phyloP scores from a whole-genome alignment of 1,139 yeast genomes.

The Kodamaea fungicola region DNA sequence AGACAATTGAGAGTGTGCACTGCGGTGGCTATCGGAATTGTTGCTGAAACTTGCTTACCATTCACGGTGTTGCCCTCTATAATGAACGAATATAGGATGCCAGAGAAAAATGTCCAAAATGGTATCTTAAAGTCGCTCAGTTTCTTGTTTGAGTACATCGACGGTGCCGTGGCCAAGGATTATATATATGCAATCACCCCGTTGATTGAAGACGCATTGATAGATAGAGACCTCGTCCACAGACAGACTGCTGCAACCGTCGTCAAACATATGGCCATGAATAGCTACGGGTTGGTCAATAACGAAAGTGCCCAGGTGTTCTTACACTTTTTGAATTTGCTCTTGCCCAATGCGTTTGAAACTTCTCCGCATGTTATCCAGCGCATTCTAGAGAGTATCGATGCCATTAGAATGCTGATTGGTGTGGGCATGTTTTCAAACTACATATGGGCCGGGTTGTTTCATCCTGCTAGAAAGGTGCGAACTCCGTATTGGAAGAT shows the following conservation, averaged over 20 bases:
- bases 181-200: slow-evolving; percentile 83
- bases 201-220: slow-evolving; percentile 82
- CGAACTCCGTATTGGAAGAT: slow-evolving; percentile 83
- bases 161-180: slow-evolving; percentile 69
- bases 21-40: slow-evolving; percentile 97
- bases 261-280: slow-evolving; percentile 75
- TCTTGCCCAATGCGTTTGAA: slow-evolving; percentile 84
- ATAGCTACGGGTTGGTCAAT: slow-evolving; percentile 70
- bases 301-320: slow-evolving; percentile 65
- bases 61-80: slow-evolving; percentile 94
- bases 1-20: slow-evolving; percentile 96
- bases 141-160: slow-evolving; percentile 92
- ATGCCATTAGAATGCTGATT: slow-evolving; percentile 65
- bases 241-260: slow-evolving; percentile 95
- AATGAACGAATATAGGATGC: slow-evolving; percentile 92
- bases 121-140: slow-evolving; percentile 91
- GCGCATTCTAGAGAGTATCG: slow-evolving; percentile 78
- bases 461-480: slow-evolving; percentile 91
- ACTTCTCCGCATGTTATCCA: slow-evolving; percentile 93
- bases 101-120: slow-evolving; percentile 91
- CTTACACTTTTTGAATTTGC: slow-evolving; percentile 67
- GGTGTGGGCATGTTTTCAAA: slow-evolving; percentile 76
- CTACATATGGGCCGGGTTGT: slow-evolving; percentile 83
- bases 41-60: slow-evolving; percentile 91
- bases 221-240: slow-evolving; percentile 89